Conservation (phyloP, 139 green algal species). For the Chlamydomonas schloesseri region DNA sequence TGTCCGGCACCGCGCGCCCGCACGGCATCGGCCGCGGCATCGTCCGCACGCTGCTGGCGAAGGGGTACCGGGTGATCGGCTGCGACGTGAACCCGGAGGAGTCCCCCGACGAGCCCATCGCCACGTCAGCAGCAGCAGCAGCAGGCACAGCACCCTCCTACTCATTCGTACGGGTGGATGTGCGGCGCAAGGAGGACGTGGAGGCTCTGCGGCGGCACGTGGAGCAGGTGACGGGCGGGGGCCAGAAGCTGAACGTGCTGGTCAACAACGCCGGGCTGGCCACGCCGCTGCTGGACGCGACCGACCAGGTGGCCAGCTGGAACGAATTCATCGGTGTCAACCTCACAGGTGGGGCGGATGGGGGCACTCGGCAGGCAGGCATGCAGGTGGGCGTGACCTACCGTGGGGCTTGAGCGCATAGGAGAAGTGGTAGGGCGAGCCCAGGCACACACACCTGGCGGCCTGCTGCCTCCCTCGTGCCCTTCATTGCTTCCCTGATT, state of each 20-base stretch:
- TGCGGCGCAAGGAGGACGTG: background rate
- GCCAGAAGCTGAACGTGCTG: conserved; percentile 21
- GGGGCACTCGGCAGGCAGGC: background rate
- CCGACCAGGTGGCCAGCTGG: conserved; percentile 18
- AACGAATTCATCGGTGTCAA: conserved; percentile 48
- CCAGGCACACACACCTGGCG: too few relatives aligned
- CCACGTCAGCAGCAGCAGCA: background rate
- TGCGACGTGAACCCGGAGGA: conserved; percentile 8
- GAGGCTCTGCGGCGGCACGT: background rate
- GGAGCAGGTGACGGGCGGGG: background rate
- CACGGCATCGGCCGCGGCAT: conserved; percentile 12
- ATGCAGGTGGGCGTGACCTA: too few relatives aligned
- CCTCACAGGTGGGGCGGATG: conserved; percentile 41
- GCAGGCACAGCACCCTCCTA: background rate
- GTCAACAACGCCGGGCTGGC: conserved; percentile 55
- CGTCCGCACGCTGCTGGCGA: background rate
- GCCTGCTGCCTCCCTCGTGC: too few relatives aligned
- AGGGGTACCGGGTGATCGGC: conserved; percentile 16
- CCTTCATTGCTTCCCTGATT: too few relatives aligned
- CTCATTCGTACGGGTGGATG: conserved; percentile 14
- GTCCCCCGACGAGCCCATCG: background rate
- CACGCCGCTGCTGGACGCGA: conserved; percentile 6
- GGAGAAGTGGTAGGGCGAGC: too few relatives aligned
- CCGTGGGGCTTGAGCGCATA: too few relatives aligned
- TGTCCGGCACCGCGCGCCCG: conserved; percentile 11